These are phyloP conservation scores for Chamaenerion angustifolium DNA, from an alignment of 345 rosid genomes.

Conservation along the genomic window DNA sequence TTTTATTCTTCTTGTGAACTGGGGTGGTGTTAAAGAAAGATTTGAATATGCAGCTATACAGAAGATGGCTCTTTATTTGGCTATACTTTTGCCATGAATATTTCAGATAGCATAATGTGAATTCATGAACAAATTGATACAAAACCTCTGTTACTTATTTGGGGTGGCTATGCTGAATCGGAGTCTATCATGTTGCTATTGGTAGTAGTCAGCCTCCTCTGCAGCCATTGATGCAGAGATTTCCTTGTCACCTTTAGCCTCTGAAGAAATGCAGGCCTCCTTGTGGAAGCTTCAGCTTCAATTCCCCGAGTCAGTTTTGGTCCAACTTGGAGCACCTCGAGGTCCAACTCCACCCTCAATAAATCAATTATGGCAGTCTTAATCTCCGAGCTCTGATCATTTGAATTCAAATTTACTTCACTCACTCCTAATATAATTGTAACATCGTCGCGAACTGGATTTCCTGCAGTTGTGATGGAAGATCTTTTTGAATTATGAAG, in stretches of 20 bases:
- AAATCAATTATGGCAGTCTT: conserved; percentile 43
- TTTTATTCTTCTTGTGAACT: conserved; percentile 2
- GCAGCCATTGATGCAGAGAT: conserved; percentile 56
- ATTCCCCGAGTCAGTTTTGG: conserved; percentile 13
- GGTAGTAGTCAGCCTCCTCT: conserved; percentile 10
- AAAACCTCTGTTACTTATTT: too few species aligned
- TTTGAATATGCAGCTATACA: too few species aligned
- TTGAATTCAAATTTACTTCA: conserved; percentile 16
- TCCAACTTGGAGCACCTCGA: conserved; percentile 33
- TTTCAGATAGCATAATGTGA: too few species aligned
- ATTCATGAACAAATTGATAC: too few species aligned
- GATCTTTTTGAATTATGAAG: background rate
- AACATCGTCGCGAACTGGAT: conserved; percentile 50
- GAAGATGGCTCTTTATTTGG: too few species aligned
- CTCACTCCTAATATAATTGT: conserved; percentile 49
- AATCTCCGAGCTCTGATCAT: conserved; percentile 20
- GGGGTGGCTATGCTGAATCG: too few species aligned
- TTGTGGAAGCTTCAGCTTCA: conserved; percentile 24
- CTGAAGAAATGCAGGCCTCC: conserved; percentile 51
- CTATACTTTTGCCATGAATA: too few species aligned
- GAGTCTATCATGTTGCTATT: too few species aligned
- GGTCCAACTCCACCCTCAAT: conserved; percentile 53
- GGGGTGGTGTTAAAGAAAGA: too few species aligned
- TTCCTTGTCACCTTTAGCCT: conserved; percentile 56
- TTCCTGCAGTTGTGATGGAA: conserved; percentile 31